A percentile compares a stretch with the other conserved stretches of the same genome.
These are phyloP conservation scores for Hypseocharis bilobata DNA, from an alignment of 441 rosid species.

Conservation along the genomic window DNA sequence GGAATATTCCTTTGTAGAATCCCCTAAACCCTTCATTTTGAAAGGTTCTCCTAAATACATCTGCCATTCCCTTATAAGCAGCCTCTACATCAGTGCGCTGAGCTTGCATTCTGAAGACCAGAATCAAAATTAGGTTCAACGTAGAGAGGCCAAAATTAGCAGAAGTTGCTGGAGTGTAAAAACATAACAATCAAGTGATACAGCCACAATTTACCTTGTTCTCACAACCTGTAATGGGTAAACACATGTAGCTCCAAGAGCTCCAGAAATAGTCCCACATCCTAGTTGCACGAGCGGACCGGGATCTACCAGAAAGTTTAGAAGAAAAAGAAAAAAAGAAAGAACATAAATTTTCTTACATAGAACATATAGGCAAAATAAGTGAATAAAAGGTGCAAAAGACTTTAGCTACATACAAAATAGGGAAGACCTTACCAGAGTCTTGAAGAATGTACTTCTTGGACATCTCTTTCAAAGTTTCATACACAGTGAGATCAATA, in stretches of 20 bases:
- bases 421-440: constrained; percentile 31
- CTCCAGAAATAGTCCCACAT: constrained; percentile 86
- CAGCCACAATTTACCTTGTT: constrained; percentile 60
- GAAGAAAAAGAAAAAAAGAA: not conserved
- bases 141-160: not conserved
- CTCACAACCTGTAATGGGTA: constrained; percentile 93
- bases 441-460: constrained; percentile 41
- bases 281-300: constrained; percentile 79
- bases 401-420: not conserved
- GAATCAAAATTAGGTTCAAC: constrained; percentile 11
- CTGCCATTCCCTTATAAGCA: constrained; percentile 39
- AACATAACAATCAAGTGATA: not conserved
- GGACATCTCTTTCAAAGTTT: constrained; percentile 50
- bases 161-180: not conserved
- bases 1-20: constrained; percentile 74
- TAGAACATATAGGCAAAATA: not conserved
- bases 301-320: constrained; percentile 26
- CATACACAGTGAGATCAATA: constrained; percentile 59
- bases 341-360: not conserved
- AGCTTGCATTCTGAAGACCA: constrained; percentile 53
- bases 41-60: constrained; percentile 49
- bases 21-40: constrained; percentile 51
- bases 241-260: constrained; percentile 85
- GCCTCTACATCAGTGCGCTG: constrained; percentile 27
- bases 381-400: not conserved